Base-by-base conservation (phyloP, 768 basidiomycete genomes). In the Panaeolus papilionaceus region DNA sequence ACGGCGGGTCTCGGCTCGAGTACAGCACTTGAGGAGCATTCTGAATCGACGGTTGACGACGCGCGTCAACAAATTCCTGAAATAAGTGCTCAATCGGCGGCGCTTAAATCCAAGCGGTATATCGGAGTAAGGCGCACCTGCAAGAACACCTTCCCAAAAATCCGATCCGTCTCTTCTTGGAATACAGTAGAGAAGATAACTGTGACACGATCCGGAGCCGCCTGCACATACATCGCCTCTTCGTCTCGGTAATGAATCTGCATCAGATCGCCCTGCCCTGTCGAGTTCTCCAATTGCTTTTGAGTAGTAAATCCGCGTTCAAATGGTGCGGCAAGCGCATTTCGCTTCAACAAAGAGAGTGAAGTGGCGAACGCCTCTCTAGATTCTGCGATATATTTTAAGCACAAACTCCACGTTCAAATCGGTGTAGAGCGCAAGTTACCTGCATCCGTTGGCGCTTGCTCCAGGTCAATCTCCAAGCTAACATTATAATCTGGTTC, bases 21-120 rank as follows among this genome's bases (percentile, higher is more conserved):
- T 98, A 99, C 11, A 96, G 84, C 14, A 99, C 98, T 78, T 99
- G 98, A 0, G 98, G 98, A 1, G 98, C 98, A 70, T 93, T 95
- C 79, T 99, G 98, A 64, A 99, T 92, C 11, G 91, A 90, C 1
- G 96, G 94, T 68, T 94, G 88, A 62, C 94, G 87, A 65, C 98
- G 88, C n/a, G 98, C 97, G 82, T 99, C 98, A 38, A 99, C 98
- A 73, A 99, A 99, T 90, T 99, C 98, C 95, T 96, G 70, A 0
- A 62, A 37, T 23, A 66, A 62, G 54, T 14, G 65, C 75, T 28
- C 67, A 54, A 28, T 33, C 58, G 39, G 62, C 49, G 20, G 64
- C 63, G 68, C 61, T 18, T 26, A 64, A 42, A 54, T 62, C 8
- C 5, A 40, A 62, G 6, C 33, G 37, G 26, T 40, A 28, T 16